These are phyloP conservation scores for Globisporangium middletonii DNA, from an alignment of 352 stramenopile genomes.

Conservation along the genomic window DNA sequence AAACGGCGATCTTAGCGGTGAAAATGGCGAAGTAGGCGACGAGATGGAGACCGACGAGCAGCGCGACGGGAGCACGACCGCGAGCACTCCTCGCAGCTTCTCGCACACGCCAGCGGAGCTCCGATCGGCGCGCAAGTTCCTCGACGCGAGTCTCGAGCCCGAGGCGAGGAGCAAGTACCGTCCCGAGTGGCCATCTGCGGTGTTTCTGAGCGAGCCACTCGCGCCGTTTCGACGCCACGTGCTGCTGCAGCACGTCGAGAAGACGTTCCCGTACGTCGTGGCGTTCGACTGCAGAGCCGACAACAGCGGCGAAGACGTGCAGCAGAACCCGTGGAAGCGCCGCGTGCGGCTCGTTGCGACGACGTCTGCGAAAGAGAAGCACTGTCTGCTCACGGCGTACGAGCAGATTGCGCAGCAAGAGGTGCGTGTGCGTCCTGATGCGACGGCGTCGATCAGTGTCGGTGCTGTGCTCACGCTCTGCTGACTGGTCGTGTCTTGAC, in stretches of 20 bases:
- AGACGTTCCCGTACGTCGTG: constrained; percentile 30
- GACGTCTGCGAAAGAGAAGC: constrained; percentile 17
- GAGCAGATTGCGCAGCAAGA: constrained; percentile 25
- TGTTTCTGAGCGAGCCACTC: constrained; percentile 51
- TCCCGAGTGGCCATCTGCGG: constrained; percentile 19
- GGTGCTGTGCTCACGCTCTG: neutral
- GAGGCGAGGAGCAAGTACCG: constrained; percentile 10
- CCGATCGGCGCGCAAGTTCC: constrained; percentile 29
- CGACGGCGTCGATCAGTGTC: neutral
- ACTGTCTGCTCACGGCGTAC: constrained; percentile 26
- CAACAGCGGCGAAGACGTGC: constrained; percentile 25
- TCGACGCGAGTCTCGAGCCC: constrained; percentile 21
- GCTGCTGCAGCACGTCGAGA: constrained; percentile 41
- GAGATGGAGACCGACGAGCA: neutral
- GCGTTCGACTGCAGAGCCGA: constrained; percentile 65
- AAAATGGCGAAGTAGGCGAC: neutral
- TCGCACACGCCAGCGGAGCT: constrained; percentile 4
- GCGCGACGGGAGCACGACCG: neutral
- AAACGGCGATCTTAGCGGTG: neutral
- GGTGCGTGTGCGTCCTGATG: neutral
- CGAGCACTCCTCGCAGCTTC: neutral
- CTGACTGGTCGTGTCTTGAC: neutral
- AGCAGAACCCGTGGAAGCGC: constrained; percentile 51
- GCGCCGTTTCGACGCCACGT: constrained; percentile 59
- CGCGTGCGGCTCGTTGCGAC: constrained; percentile 45